Conservation (phyloP, 805 yeast genomes). For the Monosporozyma servazzii region DNA sequence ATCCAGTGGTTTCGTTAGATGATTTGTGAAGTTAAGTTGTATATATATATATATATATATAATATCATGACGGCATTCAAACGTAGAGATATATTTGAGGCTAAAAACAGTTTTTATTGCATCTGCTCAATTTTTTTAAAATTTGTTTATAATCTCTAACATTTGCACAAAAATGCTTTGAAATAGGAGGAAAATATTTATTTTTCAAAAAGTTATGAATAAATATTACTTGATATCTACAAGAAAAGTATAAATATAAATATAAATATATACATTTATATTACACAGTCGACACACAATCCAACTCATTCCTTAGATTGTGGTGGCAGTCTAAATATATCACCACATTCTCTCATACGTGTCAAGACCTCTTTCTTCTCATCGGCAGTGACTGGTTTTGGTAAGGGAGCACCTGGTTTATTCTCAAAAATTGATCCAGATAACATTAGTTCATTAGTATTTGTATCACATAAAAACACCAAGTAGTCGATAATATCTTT, state of each 20-base stretch:
- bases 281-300: neutral
- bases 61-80: too few species aligned
- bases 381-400: constrained; percentile 18
- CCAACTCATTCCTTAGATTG: neutral
- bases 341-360: constrained; percentile 27
- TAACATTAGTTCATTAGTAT: constrained; percentile 45
- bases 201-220: neutral
- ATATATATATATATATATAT: too few species aligned
- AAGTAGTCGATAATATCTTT: constrained; percentile 53
- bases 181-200: neutral
- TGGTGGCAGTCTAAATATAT: constrained; percentile 20
- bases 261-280: neutral
- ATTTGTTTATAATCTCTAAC: neutral
- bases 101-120: too few species aligned
- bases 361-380: constrained; percentile 20
- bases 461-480: constrained; percentile 54
- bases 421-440: constrained; percentile 64
- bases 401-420: constrained; percentile 34
- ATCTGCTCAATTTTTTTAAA: too few species aligned
- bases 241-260: neutral
- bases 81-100: too few species aligned
- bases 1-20: too few species aligned
- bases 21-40: too few species aligned
- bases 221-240: neutral
- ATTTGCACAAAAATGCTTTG: neutral